A percentile compares a stretch with the other conserved stretches of the same genome.
These are phyloP conservation scores for Penstemon newberryi DNA, from an alignment of 257 asterid genomes.

Conservation along the genomic window DNA sequence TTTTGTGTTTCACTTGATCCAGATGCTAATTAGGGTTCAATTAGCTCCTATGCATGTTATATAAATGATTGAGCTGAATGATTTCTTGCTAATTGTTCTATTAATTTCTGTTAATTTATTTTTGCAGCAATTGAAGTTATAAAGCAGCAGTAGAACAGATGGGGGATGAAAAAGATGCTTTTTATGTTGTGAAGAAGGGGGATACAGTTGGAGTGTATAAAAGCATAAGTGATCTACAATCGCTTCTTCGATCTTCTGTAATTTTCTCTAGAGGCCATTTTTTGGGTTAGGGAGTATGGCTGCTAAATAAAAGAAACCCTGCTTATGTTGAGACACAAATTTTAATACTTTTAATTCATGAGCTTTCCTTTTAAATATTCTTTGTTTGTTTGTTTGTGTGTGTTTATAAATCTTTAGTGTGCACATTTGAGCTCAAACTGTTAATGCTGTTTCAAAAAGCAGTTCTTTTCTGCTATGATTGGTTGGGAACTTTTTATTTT, in stretches of 20 bases:
- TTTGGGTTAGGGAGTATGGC: background rate
- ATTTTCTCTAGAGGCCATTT: background rate
- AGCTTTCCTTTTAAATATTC: background rate
- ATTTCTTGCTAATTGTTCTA: conserved; percentile 5
- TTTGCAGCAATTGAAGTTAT: conserved; percentile 5
- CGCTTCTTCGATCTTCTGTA: conserved; percentile 48
- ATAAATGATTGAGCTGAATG: conserved; percentile 14
- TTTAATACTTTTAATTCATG: too few species aligned
- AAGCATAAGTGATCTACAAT: conserved; percentile 53
- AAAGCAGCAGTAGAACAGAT: conserved; percentile 16
- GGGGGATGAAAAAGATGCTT: conserved; percentile 59
- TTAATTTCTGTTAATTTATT: background rate
- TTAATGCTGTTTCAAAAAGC: too few species aligned
- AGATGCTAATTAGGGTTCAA: conserved; percentile 32
- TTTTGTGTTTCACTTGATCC: background rate
- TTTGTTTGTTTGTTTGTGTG: background rate
- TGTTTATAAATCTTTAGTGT: too few species aligned
- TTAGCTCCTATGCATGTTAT: background rate
- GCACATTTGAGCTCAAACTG: too few species aligned
- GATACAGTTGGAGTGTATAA: conserved; percentile 46
- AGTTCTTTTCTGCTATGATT: too few species aligned
- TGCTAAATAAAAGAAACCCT: too few species aligned
- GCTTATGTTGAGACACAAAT: too few species aligned
- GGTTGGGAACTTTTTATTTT: background rate
- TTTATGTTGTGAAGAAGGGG: conserved; percentile 49